A percentile compares a stretch with the other conserved stretches of the same genome.
Conservation (phyloP, 164 flowering plant genomes). For the Akebia trifoliata region DNA sequence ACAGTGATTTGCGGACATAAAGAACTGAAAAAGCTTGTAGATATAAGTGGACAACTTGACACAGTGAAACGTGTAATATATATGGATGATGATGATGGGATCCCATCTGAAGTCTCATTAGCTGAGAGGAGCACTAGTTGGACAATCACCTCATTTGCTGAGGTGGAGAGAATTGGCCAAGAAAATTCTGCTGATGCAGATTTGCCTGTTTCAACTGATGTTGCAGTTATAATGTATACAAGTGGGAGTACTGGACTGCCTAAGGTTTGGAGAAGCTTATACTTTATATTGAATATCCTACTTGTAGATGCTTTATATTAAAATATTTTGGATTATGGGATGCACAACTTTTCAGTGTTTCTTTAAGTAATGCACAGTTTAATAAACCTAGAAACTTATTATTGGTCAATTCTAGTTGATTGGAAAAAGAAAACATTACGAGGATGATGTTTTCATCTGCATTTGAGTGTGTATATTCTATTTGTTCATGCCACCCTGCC, state of each 20-base stretch:
- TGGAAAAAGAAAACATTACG: too few relatives aligned
- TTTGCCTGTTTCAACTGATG: slow-evolving; percentile 74
- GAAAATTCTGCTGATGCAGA: slow-evolving; percentile 63
- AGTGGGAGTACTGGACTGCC: slow-evolving; percentile 99
- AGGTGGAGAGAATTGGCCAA: slow-evolving; percentile 62
- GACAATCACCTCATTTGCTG: slow-evolving; percentile 50
- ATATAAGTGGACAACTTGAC: slow-evolving; percentile 77
- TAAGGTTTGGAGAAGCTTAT: slow-evolving; percentile 50
- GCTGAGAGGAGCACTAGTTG: slow-evolving; percentile 41
- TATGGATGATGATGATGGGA: slow-evolving; percentile 63
- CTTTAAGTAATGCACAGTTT: too few relatives aligned
- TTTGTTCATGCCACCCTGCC: too few relatives aligned
- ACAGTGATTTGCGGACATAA: slow-evolving; percentile 89
- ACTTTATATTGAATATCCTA: background rate
- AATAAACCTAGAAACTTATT: too few relatives aligned
- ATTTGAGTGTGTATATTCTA: too few relatives aligned
- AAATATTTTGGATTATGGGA: background rate
- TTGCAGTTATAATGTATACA: slow-evolving; percentile 98
- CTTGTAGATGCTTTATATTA: background rate
- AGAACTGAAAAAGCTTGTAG: slow-evolving; percentile 74
- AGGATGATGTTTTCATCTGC: too few relatives aligned
- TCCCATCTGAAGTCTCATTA: slow-evolving; percentile 33
- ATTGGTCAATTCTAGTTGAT: too few relatives aligned
- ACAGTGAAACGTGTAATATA: slow-evolving; percentile 78
- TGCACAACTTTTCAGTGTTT: too few relatives aligned